Evolutionary conservation across 169 alveolate species (phyloP), one percentile per base, ranked within the genome.

Genomic region (Plasmodium relictum): DNA sequence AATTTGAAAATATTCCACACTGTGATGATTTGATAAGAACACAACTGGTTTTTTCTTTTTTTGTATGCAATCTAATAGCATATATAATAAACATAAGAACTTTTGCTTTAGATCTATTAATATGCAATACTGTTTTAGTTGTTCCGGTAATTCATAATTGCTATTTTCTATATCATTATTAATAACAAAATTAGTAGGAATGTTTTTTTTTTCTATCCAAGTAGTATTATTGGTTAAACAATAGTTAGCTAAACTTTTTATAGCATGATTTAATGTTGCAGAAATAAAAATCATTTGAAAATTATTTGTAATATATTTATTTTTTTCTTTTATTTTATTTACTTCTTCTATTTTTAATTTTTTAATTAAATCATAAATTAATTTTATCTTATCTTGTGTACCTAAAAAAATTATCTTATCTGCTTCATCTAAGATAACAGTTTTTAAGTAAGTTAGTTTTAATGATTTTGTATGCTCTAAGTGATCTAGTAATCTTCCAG

Each of bases 401-500:
- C 99, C 99, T 97, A 98, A 94, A 91, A 98, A 99, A 48, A 99
- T 94, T 62, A 98, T 94, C 76, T 99, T 96, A 92, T 99, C 99
- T 6, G 99, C 99, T 88, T 99, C 99, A 94, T 99, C 99, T 37
- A 99, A 91, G 6, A 99, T 97, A 41, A 97, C 71, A 70, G 92
- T 68, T 48, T 85, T 89, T 37, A 93, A 78, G 42, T 97, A 97
- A 52, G 94, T 85, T 65, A 94, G 93, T 31, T 95, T 95, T 88
- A 98, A 97, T 45, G 98, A 96, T 63, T 96, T 88, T 18, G 99
- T 96, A 74, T 96, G 95, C 66, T 95, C 94, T 59, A 98, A 91
- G 76, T 97, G 98, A 89, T 99, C 99, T 6, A 98, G 62, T 52
- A 99, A 86, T 74, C 99, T 95, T 12, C 99, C 99, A 6, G 99